Base-by-base conservation (phyloP, 148 eudicot species). In the Spergularia bocconei region DNA sequence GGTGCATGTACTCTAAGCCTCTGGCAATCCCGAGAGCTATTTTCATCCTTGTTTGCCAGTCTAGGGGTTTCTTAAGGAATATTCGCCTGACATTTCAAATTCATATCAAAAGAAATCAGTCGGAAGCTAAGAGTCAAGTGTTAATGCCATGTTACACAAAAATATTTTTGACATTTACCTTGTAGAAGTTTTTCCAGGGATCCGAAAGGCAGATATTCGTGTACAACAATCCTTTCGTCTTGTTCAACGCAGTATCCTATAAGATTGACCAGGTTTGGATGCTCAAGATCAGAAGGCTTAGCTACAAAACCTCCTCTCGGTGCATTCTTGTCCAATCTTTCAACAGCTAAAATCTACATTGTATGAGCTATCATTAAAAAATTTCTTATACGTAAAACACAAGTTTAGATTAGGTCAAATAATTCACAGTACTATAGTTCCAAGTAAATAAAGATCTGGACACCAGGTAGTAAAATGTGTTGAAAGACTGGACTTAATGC, bases 221-320 rank as follows among this genome's bases (percentile, higher is more conserved):
- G 88, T 19, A 91, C 96, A 64, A 91, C 62, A 82, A 91, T 86
- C 70, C 91, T 87, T 65, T 87, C 88, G 25, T 89, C 87, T 64
- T 89, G 89, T 78, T 90, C 92, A 14, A 87, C 87, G 76, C 86
- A 87, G 48, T 87, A 87, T 29, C 91, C 88, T 5, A 85, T 75
- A 17, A 87, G 82, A 25, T 81, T 81, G 54, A 87, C 86, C 15
- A 87, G 77, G 74, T 85, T 80, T 36, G 79, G 76, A 69, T 88
- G 85, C 74, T 84, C 74, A 58, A 82, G 83, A 59, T 77, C 36
- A 82, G 83, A 59, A 79, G 84, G 78, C 86, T 88, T 60, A 85
- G 63, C 81, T 83, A 84, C 74, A 80, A 39, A 71, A 85, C 87
- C 82, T 88, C 85, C 86, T 85, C 86, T 84, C 58, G 82, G 66